Evolutionary conservation across 108 stramenopile genomes (phyloP).

Genomic region (Aureococcus anophagefferens): DNA sequence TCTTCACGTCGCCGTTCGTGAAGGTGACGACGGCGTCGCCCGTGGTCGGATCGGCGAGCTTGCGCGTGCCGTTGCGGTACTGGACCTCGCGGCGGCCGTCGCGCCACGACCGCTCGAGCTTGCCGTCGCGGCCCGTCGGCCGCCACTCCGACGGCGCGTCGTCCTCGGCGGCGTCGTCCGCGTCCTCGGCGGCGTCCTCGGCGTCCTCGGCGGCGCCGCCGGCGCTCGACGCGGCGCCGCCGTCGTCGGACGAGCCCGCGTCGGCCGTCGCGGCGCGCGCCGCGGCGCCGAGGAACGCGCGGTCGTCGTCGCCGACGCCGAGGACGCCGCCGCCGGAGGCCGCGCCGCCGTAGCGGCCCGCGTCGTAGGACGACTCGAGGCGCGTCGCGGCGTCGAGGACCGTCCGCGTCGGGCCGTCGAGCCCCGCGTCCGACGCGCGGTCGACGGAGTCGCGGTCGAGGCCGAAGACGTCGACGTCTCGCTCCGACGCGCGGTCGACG

Average conservation of each 20-base stretch:
- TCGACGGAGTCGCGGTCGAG: no score
- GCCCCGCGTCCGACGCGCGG: background rate
- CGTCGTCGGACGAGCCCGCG: background rate
- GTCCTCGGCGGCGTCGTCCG: no score
- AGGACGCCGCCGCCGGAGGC: no score
- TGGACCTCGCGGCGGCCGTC: constrained; percentile 21
- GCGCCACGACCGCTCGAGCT: background rate
- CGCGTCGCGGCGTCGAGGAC: background rate
- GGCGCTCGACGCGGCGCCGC: no score
- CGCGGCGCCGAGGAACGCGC: background rate
- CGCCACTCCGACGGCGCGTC: background rate
- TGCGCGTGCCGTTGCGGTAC: constrained; percentile 52
- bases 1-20: constrained; percentile 67
- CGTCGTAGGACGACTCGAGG: background rate
- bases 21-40: constrained; percentile 54
- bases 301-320: no score
- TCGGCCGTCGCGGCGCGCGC: background rate
- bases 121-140: background rate
- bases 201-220: no score
- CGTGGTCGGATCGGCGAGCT: constrained; percentile 39
- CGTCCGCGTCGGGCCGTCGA: background rate
- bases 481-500: no score
- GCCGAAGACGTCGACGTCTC: no score
- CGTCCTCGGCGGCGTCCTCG: no score
- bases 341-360: background rate